Percentiles rank a stretch among this genome's conserved stretches.
Evolutionary conservation across 768 basidiomycete species (phyloP).

Genomic region (Hericium coralloides): DNA sequence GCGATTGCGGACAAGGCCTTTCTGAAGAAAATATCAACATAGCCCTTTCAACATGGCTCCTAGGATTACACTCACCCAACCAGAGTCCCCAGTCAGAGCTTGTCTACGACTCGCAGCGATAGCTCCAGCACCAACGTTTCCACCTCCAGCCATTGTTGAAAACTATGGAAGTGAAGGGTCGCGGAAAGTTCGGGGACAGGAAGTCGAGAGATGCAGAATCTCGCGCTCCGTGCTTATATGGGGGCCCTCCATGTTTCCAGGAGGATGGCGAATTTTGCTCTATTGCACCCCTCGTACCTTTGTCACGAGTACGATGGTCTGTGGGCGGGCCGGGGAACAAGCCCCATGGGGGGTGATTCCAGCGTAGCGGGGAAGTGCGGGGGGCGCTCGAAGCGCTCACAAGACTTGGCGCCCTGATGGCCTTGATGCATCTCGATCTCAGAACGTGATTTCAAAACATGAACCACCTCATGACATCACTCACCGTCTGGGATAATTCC

Average conservation of each 20-base stretch:
- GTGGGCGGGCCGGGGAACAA: neutral
- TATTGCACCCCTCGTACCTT: neutral
- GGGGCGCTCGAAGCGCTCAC: no score
- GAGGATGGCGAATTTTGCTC: no score
- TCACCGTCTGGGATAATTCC: no score
- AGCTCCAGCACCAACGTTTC: neutral
- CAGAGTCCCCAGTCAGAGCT: conserved; percentile 53
- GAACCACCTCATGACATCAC: no score
- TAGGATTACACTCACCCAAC: conserved; percentile 40
- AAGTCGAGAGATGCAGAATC: neutral
- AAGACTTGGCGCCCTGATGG: no score
- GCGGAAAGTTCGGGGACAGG: neutral
- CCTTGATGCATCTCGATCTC: no score
- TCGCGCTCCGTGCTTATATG: neutral
- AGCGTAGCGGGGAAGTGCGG: no score
- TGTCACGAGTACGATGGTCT: neutral
- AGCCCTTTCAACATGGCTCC: neutral
- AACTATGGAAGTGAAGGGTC: neutral
- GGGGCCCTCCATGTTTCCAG: neutral
- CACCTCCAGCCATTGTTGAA: conserved; percentile 1
- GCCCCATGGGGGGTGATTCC: neutral
- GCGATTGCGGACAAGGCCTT: conserved; percentile 57
- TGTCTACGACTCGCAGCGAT: conserved; percentile 36
- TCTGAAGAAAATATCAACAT: conserved; percentile 25
- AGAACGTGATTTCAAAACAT: no score